Evolutionary conservation across 257 asterid genomes (phyloP).

Genomic region (Ophiorrhiza pumila): DNA sequence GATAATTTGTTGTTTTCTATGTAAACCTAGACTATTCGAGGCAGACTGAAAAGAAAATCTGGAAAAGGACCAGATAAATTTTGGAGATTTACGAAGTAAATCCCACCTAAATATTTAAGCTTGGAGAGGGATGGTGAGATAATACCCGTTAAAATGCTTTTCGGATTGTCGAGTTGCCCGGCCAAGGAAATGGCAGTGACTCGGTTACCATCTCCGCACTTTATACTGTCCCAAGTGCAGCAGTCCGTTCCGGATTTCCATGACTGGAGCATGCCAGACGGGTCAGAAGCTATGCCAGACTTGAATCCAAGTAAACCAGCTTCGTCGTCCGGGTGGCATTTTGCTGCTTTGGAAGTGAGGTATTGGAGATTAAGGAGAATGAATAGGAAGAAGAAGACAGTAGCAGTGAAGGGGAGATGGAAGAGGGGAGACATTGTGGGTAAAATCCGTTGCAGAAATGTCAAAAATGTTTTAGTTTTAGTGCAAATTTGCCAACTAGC

Average conservation of each 20-base stretch:
- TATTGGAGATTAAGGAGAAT: conserved; percentile 1
- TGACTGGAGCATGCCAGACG: conserved; percentile 48
- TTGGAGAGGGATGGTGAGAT: conserved; percentile 61
- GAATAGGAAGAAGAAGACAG: conserved; percentile 15
- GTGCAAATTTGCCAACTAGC: too few relatives aligned
- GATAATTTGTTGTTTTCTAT: conserved; percentile 55
- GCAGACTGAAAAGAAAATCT: conserved; percentile 31
- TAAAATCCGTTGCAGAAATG: not conserved
- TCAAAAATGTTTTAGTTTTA: not conserved
- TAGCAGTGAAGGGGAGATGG: not conserved
- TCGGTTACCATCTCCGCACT: conserved; percentile 43
- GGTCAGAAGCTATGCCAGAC: conserved; percentile 65
- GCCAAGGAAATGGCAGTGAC: conserved; percentile 36
- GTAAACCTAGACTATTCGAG: conserved; percentile 28
- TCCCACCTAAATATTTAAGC: conserved; percentile 34
- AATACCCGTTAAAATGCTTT: conserved; percentile 45
- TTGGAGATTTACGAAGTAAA: conserved; percentile 40
- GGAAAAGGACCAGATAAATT: conserved; percentile 62
- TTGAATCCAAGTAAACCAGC: conserved; percentile 60
- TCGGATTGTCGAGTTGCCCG: conserved; percentile 34
- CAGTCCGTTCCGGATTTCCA: conserved; percentile 80
- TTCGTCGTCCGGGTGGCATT: conserved; percentile 62
- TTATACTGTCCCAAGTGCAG: conserved; percentile 58
- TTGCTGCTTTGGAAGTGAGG: conserved; percentile 37
- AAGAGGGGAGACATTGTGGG: not conserved